Evolutionary conservation across 2,329 filamentous ascomycete genomes (phyloP), one percentile per base, ranked within the genome.

Genomic region (Colletotrichum lupini): DNA sequence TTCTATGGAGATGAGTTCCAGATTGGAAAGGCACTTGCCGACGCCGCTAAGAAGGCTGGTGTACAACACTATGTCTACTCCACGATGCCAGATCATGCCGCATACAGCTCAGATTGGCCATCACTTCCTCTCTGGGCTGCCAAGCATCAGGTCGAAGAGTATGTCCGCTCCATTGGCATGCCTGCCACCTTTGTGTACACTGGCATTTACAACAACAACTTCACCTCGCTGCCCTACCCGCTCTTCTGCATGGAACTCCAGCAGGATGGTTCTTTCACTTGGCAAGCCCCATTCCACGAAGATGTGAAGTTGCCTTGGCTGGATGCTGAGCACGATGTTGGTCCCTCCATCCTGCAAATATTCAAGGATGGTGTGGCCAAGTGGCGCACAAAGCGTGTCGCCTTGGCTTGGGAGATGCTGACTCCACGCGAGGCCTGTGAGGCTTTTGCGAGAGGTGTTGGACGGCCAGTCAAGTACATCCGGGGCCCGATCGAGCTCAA

Each of bases 201-300:
- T 11, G 97, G 96, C 73, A 98, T 98, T 78, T 99, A 98, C 87
- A 98, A 98, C 87, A 98, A 98, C 84, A 98, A 99, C 82, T 99
- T 98, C 84, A 98, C 96, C 35, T 97, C 94, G 59, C 88, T 98
- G 37, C 92, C 91, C 1, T 98, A 98, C 80, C 97, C 97, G 1
- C 88, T 98, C 4, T 98, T 98, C 85, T 97, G 95, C 84, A 97
- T 98, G 93, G 95, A 97, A 75, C 86, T 97, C 59, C 92, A 95
- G 82, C 82, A 87, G 1, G 95, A 98, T 78, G 95, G 94, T 22
- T 95, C 93, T 67, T 98, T 98, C 81, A 86, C 92, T 72, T 98
- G 97, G 97, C 92, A 95, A 80, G 96, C 96, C 1, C 97, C 97
- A 0, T 98, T 98, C 82, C 94, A 98, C 78, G 94, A 95, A 2